These are phyloP conservation scores for Protomyces inundatus DNA, from an alignment of 1,139 yeast genomes.

Conservation along the genomic window DNA sequence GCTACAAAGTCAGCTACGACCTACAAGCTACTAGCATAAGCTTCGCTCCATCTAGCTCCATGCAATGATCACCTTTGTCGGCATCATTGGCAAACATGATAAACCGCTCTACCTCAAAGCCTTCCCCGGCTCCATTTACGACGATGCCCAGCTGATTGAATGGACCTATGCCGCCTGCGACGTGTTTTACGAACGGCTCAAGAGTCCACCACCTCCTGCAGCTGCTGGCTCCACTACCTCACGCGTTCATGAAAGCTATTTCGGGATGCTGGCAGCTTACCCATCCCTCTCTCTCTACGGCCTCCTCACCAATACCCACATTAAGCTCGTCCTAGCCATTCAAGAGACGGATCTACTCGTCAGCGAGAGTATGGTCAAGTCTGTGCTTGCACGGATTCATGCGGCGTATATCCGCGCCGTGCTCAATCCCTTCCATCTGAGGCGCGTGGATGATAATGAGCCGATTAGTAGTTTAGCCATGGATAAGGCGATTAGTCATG, in stretches of 20 bases:
- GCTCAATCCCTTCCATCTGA: constrained; percentile 19
- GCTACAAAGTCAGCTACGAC: too few relatives aligned
- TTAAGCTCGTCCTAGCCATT: constrained; percentile 36
- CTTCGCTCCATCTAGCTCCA: too few relatives aligned
- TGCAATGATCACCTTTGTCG: constrained; percentile 13
- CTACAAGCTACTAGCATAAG: background rate
- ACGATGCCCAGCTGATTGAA: constrained; percentile 21
- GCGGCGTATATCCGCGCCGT: constrained; percentile 18
- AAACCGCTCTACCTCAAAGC: constrained; percentile 19
- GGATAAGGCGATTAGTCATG: constrained; percentile 13
- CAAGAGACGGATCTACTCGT: background rate
- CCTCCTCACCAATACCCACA: constrained; percentile 41
- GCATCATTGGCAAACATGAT: constrained; percentile 22
- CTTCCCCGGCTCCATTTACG: background rate
- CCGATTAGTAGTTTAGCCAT: constrained; percentile 8
- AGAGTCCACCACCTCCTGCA: background rate
- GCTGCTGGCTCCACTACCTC: background rate
- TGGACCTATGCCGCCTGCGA: constrained; percentile 20
- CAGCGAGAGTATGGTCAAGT: constrained; percentile 1
- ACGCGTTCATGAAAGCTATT: constrained; percentile 37
- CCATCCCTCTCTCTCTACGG: constrained; percentile 45
- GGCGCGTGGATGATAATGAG: constrained; percentile 20
- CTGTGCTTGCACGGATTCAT: constrained; percentile 1
- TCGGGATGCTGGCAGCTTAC: constrained; percentile 41
- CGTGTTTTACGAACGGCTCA: constrained; percentile 6